Evolutionary conservation across 495 filamentous ascomycete species (phyloP).

Genomic region (Lophiostoma macrostomum): DNA sequence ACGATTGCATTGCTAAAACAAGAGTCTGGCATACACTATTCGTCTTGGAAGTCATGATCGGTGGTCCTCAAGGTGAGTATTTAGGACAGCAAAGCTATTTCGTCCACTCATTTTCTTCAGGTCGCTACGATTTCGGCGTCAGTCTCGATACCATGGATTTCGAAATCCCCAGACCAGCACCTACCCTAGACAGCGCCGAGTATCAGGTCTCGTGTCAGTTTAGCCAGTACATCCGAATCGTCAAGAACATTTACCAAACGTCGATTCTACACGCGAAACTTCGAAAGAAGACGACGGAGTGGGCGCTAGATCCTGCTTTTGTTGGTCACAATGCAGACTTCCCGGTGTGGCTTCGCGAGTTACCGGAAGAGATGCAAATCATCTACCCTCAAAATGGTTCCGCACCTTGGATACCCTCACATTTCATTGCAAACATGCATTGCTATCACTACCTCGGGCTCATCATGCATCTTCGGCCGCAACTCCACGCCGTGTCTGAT

Average conservation of each 20-base stretch:
- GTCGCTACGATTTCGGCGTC: slow-evolving; percentile 77
- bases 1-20: slow-evolving; percentile 79
- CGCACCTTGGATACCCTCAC: slow-evolving; percentile 80
- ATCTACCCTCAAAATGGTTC: slow-evolving; percentile 74
- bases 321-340: slow-evolving; percentile 72
- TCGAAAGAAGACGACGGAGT: slow-evolving; percentile 76
- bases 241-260: slow-evolving; percentile 75
- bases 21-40: slow-evolving; percentile 91
- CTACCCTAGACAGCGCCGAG: slow-evolving; percentile 73
- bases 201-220: slow-evolving; percentile 77
- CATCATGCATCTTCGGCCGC: slow-evolving; percentile 86
- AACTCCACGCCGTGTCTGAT: slow-evolving; percentile 67
- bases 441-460: slow-evolving; percentile 85
- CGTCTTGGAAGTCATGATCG: slow-evolving; percentile 87
- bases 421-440: slow-evolving; percentile 90
- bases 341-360: slow-evolving; percentile 67
- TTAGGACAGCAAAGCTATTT: slow-evolving; percentile 13
- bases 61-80: slow-evolving; percentile 80
- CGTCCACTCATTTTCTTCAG: slow-evolving; percentile 52
- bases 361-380: slow-evolving; percentile 77
- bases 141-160: slow-evolving; percentile 76
- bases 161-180: slow-evolving; percentile 57
- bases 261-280: slow-evolving; percentile 71
- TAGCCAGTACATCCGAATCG: slow-evolving; percentile 70
- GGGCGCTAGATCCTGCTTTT: slow-evolving; percentile 84